These are phyloP conservation scores for Wickerhamomyces chambardii DNA, from an alignment of 805 yeast species.

Conservation along the genomic window DNA sequence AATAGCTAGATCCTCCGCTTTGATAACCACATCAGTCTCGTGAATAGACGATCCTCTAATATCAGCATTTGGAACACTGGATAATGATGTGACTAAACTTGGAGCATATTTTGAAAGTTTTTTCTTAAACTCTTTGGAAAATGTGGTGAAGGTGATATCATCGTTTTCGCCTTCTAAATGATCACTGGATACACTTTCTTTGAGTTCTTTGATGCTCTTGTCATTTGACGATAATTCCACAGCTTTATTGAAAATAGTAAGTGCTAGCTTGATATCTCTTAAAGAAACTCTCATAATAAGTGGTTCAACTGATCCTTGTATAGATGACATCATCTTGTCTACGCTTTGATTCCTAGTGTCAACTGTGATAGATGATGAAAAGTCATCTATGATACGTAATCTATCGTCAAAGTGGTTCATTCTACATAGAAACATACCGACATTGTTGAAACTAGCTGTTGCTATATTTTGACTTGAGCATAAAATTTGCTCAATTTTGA, in stretches of 20 bases:
- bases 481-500: conserved; percentile 74
- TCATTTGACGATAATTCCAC: conserved; percentile 30
- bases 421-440: conserved; percentile 77
- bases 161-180: conserved; percentile 8
- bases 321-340: conserved; percentile 47
- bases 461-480: conserved; percentile 59
- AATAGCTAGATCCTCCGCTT: conserved; percentile 60
- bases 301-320: conserved; percentile 72
- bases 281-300: conserved; percentile 73
- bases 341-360: conserved; percentile 63
- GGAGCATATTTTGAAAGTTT: conserved; percentile 62
- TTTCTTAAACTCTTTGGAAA: conserved; percentile 57
- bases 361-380: conserved; percentile 65
- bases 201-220: conserved; percentile 11
- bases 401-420: conserved; percentile 64
- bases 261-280: conserved; percentile 78
- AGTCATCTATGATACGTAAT: conserved; percentile 80
- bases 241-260: conserved; percentile 65
- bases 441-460: conserved; percentile 61
- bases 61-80: conserved; percentile 20
- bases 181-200: no score
- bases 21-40: conserved; percentile 35
- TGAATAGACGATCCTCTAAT: conserved; percentile 11
- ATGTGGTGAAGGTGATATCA: conserved; percentile 19
- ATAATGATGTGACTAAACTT: conserved; percentile 44